These are phyloP conservation scores for Hymenoscyphus repandus DNA, from an alignment of 2,329 filamentous ascomycete species.

Conservation along the genomic window DNA sequence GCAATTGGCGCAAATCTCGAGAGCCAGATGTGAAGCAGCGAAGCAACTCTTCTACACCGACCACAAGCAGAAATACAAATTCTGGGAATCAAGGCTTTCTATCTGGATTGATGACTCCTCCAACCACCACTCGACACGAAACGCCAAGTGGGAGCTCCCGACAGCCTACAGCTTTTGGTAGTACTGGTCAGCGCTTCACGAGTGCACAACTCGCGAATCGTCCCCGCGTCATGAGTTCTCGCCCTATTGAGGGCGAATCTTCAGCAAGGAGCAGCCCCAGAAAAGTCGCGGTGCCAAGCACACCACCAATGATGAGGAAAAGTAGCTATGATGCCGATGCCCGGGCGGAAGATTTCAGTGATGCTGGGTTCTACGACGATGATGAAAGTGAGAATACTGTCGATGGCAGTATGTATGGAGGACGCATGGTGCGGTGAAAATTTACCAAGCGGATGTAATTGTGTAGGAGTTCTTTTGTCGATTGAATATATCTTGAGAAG, in stretches of 20 bases:
- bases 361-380: constrained; percentile 33
- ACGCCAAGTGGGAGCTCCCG: background rate
- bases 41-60: constrained; percentile 24
- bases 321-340: constrained; percentile 58
- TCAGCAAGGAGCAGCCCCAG: constrained; percentile 39
- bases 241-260: constrained; percentile 36
- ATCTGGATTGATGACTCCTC: constrained; percentile 84
- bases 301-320: constrained; percentile 57
- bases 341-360: constrained; percentile 44
- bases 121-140: constrained; percentile 38
- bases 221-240: constrained; percentile 27
- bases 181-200: constrained; percentile 53
- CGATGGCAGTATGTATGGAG: constrained; percentile 15
- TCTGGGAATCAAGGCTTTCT: constrained; percentile 56
- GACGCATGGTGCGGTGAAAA: background rate
- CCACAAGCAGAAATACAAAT: constrained; percentile 23
- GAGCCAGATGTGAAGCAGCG: constrained; percentile 33
- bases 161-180: constrained; percentile 57
- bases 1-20: constrained; percentile 72
- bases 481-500: no score
- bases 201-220: constrained; percentile 41
- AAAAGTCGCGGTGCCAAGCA: constrained; percentile 37
- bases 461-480: no score
- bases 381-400: constrained; percentile 24
- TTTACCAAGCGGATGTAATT: background rate